Evolutionary conservation across 2,329 filamentous ascomycete genomes (phyloP), one percentile per base, ranked within the genome.

Genomic region (Alternaria conjuncta): DNA sequence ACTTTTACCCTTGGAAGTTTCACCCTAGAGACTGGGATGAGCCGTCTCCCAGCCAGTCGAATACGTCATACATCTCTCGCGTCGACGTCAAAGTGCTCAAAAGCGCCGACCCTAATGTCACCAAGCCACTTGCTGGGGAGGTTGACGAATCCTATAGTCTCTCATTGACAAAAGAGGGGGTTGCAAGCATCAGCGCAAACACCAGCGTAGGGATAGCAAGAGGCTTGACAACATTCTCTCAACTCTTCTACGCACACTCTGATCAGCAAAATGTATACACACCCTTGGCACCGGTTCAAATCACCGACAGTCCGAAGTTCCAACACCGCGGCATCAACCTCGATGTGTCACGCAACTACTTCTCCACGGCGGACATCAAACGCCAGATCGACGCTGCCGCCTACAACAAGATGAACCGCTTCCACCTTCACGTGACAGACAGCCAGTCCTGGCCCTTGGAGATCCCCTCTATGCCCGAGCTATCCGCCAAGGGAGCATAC

Each of bases 361-460:
- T 90, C 79, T 85, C 87, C 1, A 82, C 92, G 23, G 78, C 83
- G 4, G 87, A 92, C 71, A 89, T 97, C 69, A 85, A 89, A 73
- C 88, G 89, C 55, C 92, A 89, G 57, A 92, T 97, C 68, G 92
- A 96, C 74, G 91, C 89, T 44, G 81, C 92, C 68, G 84, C 91
- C 2, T 93, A 89, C 86, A 93, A 90, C 82, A 96, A 96, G 82
- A 86, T 96, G 84, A 96, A 96, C 81, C 86, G 89, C 6, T 85
- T 96, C 60, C 93, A 96, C 79, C 83, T 95, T 57, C 93, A 96
- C 82, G 85, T 90, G 61, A 96, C 92, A 5, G 93, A 96, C 79
- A 89, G 90, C 15, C 93, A 96, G 79, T 92, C 92, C 5, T 96
- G 93, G 91, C 93, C 93, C 0, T 83, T 97, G 23, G 92, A 93